Percentiles rank a stretch among this genome's conserved stretches.
Evolutionary conservation across 2,329 filamentous ascomycete species (phyloP).

Genomic region (Pestalotiopsis sp.): DNA sequence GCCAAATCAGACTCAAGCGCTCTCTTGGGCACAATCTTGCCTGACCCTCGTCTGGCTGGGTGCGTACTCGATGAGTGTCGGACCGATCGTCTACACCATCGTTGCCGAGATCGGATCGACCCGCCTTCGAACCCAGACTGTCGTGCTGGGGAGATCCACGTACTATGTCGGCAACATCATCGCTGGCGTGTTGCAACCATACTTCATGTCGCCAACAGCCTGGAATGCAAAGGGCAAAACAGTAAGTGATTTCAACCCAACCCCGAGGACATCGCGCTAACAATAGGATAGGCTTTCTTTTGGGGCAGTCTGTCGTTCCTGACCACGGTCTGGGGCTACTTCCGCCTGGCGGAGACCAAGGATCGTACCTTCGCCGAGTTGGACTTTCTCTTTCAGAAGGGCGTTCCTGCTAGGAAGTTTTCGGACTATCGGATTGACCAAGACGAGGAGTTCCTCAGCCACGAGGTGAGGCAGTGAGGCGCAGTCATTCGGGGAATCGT

Average conservation of each 20-base stretch:
- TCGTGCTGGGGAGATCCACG: conserved; percentile 38
- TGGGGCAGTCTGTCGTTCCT: conserved; percentile 40
- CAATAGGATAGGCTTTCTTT: conserved; percentile 39
- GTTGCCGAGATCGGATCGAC: conserved; percentile 47
- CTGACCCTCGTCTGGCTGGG: conserved; percentile 41
- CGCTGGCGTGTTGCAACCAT: conserved; percentile 39
- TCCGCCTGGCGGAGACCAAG: conserved; percentile 48
- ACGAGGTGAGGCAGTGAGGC: background rate
- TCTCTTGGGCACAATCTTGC: conserved; percentile 35
- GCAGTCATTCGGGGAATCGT: too few relatives aligned
- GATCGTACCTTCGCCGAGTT: conserved; percentile 47
- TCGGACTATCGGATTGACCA: conserved; percentile 36
- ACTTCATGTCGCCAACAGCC: conserved; percentile 39
- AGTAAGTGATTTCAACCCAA: conserved; percentile 19
- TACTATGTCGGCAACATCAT: conserved; percentile 45
- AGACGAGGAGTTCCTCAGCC: conserved; percentile 27
- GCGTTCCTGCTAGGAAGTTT: conserved; percentile 41
- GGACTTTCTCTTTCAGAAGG: conserved; percentile 44
- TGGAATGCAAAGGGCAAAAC: conserved; percentile 45
- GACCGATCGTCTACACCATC: conserved; percentile 42
- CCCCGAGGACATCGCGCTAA: conserved; percentile 13
- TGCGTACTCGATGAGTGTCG: conserved; percentile 43
- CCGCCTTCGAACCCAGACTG: conserved; percentile 42
- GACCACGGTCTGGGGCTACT: conserved; percentile 43
- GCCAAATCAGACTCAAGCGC: conserved; percentile 40